Conservation (phyloP, 139 green algal genomes). For the Picochlorum sp. region DNA sequence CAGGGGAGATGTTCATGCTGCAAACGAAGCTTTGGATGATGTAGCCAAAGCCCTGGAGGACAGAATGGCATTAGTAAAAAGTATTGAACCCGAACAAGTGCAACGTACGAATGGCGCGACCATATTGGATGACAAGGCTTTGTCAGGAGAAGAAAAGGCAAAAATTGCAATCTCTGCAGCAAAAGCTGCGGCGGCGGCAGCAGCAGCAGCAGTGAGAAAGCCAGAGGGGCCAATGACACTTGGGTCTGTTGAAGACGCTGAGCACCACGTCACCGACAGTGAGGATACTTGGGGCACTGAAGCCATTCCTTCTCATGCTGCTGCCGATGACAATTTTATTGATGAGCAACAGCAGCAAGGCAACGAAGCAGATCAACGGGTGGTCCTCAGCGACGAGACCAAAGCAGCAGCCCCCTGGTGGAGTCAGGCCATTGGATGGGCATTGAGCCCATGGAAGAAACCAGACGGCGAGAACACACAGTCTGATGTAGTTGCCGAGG, state of each 20-base stretch:
- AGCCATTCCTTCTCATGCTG: neutral
- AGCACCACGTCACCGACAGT: neutral
- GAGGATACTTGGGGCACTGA: neutral
- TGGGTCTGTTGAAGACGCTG: neutral
- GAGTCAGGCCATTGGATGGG: neutral
- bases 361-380: neutral
- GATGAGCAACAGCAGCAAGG: neutral
- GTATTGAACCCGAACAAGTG: neutral
- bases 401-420: slow-evolving; percentile 6
- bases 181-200: slow-evolving; percentile 1
- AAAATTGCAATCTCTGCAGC: slow-evolving; percentile 4
- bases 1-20: slow-evolving; percentile 6
- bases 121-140: neutral
- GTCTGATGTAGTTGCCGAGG: neutral
- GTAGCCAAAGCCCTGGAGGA: slow-evolving; percentile 7
- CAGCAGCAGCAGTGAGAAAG: slow-evolving; percentile 3
- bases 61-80: neutral
- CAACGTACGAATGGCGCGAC: neutral
- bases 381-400: neutral
- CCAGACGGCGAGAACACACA: neutral
- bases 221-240: neutral
- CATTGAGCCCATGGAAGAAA: neutral
- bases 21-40: slow-evolving; percentile 6
- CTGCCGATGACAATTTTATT: too few species aligned
- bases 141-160: neutral